Evolutionary conservation across 768 basidiomycete genomes (phyloP), one percentile per base, ranked within the genome.

Genomic region (Lactarius pseudohatsudake): DNA sequence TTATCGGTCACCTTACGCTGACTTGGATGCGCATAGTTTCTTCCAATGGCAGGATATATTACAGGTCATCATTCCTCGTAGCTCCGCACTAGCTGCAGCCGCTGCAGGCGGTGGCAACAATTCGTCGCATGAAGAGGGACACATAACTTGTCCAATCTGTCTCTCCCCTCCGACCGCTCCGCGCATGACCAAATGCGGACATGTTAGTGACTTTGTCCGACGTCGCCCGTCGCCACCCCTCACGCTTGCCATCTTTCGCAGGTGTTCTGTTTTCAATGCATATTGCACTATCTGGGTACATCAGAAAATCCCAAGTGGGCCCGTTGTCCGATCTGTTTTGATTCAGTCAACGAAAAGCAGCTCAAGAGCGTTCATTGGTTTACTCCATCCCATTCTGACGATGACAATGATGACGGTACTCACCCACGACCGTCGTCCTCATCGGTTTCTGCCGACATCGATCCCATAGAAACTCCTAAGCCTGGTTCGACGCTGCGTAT

Each of bases 41-140:
- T 92, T 96, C 76, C 92, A 95, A 81, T 97, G 95, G 94, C 86
- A 91, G 20, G 94, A 98, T 77, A 91, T 99, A 72, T 81, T 97
- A 10, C 97, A 99, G 77, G 87, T 99, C 68, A 87, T 98, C 73
- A 87, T 98, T 71, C 92, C 95, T 62, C 91, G 91, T 66, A 84
- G 86, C 62, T 90, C 90, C 63, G 86, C 90, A 47, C 81, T 91
- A 61, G 84, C 87, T 59, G 85, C 86, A 71, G 87, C 88, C 66
- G 70, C 70, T 34, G 77, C 85, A 56, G 78, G 81, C 57, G 77
- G 76, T 60, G 79, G 79, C 54, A 81, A 81, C 60, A 75, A 77
- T 70, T 66, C 71, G 66, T 74, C 75, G 20, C 79, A 79, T 70
- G 84, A 82, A 22, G 89, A 87, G 72, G 88, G 86, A 30, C 81